phyloP scores from a whole-genome alignment of 23 red algal species.

The Gracilariopsis chorda region DNA sequence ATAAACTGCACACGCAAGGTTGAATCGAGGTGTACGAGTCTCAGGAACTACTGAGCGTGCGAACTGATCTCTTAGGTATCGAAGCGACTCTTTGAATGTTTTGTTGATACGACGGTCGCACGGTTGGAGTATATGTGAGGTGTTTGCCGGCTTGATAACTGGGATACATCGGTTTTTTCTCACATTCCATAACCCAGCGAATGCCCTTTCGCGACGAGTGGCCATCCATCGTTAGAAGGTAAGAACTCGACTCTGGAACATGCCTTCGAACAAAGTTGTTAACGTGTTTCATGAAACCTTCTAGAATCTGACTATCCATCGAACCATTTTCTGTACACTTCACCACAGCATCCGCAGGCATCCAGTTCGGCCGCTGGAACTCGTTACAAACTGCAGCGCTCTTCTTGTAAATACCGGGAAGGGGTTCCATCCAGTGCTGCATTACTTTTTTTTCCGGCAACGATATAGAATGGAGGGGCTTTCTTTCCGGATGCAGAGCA shows the following conservation, averaged over 20 bases:
- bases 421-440: neutral
- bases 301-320: too few species aligned
- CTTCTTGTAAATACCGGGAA: neutral
- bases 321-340: too few species aligned
- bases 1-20: too few species aligned
- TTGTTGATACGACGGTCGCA: too few species aligned
- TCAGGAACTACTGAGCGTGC: too few species aligned
- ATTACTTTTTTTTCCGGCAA: neutral
- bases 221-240: neutral
- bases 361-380: neutral
- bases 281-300: too few species aligned
- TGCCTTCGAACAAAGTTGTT: too few species aligned
- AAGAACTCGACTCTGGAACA: neutral
- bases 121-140: too few species aligned
- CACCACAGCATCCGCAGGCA: neutral
- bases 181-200: neutral
- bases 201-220: neutral
- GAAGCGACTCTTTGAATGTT: too few species aligned
- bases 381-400: neutral
- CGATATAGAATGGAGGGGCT: constrained; percentile 15
- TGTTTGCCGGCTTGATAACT: too few species aligned
- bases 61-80: too few species aligned
- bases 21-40: too few species aligned
- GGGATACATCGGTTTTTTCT: neutral
- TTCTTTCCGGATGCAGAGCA: neutral